These are phyloP conservation scores for Lentinula novae-zelandiae DNA, from an alignment of 1,284 basidiomycete genomes.

Conservation along the genomic window DNA sequence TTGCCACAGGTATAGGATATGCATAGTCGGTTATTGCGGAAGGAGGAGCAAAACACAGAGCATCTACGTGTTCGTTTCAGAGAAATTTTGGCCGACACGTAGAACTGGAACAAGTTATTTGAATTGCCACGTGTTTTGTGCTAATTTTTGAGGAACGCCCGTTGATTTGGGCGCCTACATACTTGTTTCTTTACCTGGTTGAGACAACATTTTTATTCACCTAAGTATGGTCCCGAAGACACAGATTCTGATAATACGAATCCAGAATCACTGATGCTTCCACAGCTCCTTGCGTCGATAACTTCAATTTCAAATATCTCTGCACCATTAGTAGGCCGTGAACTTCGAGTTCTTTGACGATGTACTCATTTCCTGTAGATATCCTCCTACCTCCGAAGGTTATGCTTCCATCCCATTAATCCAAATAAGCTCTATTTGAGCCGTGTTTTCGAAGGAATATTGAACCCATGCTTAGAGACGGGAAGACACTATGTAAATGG, in stretches of 20 bases:
- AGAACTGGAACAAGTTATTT: background rate
- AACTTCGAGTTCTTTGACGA: background rate
- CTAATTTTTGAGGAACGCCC: background rate
- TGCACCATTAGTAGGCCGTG: background rate
- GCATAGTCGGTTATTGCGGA: constrained; percentile 24
- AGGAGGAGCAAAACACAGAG: background rate
- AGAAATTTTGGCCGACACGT: background rate
- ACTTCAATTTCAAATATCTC: background rate
- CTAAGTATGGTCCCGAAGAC: background rate
- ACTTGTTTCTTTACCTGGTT: background rate
- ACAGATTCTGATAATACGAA: background rate
- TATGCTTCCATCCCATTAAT: constrained; percentile 9
- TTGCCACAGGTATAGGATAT: constrained; percentile 29
- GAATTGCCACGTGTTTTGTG: background rate
- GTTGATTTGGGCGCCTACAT: background rate
- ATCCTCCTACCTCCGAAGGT: constrained; percentile 3
- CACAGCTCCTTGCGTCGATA: background rate
- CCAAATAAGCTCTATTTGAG: constrained; percentile 1
- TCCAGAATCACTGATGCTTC: background rate
- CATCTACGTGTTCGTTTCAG: background rate
- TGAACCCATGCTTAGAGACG: constrained; percentile 13
- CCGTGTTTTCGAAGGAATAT: constrained; percentile 9
- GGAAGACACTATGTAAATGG: constrained; percentile 4
- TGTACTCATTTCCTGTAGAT: background rate
- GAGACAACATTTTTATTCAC: background rate